Evolutionary conservation across 164 flowering plant genomes (phyloP).

Genomic region (Berberis thunbergii): DNA sequence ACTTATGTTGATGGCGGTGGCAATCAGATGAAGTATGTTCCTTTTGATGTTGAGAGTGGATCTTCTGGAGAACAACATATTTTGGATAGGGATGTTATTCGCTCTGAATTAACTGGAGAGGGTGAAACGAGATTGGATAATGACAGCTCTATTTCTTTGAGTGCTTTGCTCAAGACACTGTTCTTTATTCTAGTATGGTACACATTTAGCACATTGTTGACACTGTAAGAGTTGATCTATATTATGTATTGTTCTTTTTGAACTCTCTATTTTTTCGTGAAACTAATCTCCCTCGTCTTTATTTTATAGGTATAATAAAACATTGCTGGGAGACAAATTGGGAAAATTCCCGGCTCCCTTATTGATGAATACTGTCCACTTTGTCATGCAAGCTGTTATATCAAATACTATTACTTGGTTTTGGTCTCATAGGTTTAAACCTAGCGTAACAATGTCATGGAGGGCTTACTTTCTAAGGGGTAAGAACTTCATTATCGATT

Average conservation of each 20-base stretch:
- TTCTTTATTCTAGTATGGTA: conserved; percentile 83
- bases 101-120: conserved; percentile 9
- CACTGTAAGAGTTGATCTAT: conserved; percentile 55
- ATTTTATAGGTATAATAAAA: conserved; percentile 74
- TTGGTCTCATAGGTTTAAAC: conserved; percentile 60
- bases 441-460: conserved; percentile 72
- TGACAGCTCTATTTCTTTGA: conserved; percentile 29
- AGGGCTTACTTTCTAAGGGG: conserved; percentile 81
- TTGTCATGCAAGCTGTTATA: conserved; percentile 88
- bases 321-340: conserved; percentile 80
- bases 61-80: conserved; percentile 17
- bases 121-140: conserved; percentile 11
- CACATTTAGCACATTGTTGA: conserved; percentile 77
- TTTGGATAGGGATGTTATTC: conserved; percentile 18
- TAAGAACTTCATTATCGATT: conserved; percentile 12
- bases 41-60: conserved; percentile 57
- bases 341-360: conserved; percentile 98
- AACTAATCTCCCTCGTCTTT: not conserved
- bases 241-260: not conserved
- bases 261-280: not conserved
- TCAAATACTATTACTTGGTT: conserved; percentile 63
- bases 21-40: conserved; percentile 28
- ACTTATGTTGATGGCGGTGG: conserved; percentile 20
- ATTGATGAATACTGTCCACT: conserved; percentile 93
- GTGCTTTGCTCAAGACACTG: conserved; percentile 65